phyloP scores from a whole-genome alignment of 768 basidiomycete species.

The Mycena galopus region DNA sequence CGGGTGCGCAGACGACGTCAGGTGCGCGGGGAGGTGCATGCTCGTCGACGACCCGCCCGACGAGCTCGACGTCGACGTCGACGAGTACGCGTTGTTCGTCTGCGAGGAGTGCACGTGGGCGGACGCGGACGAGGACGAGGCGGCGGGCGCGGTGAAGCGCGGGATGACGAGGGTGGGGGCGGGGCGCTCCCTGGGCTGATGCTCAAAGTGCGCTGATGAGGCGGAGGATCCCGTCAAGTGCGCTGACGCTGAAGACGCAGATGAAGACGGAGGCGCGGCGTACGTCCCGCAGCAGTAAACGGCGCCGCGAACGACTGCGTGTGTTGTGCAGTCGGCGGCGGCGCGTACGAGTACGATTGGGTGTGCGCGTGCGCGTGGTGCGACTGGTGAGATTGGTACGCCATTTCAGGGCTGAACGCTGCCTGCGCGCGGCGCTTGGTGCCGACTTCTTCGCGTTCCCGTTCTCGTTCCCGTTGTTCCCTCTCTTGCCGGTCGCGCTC shows the following conservation, averaged over 20 bases:
- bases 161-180: constrained; percentile 35
- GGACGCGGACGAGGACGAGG: not conserved
- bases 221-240: not conserved
- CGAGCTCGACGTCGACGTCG: not conserved
- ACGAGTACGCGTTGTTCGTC: not conserved
- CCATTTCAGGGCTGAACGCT: constrained; percentile 35
- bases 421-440: constrained; percentile 29
- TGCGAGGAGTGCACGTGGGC: no score
- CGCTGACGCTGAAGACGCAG: no score
- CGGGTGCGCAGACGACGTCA: not conserved
- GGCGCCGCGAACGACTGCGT: not conserved
- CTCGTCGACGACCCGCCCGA: no score
- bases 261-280: no score
- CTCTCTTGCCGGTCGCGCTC: constrained; percentile 9
- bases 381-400: no score
- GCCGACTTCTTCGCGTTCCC: not conserved
- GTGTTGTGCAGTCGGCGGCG: not conserved
- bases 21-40: no score
- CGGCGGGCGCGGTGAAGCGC: constrained; percentile 2
- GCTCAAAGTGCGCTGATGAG: not conserved
- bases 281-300: not conserved
- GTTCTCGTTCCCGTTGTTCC: not conserved
- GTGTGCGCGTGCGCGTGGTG: constrained; percentile 18
- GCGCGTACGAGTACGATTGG: not conserved
- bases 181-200: not conserved